Conservation (phyloP, 192 early-diverging fungal genomes). For the Powellomyces hirtus region DNA sequence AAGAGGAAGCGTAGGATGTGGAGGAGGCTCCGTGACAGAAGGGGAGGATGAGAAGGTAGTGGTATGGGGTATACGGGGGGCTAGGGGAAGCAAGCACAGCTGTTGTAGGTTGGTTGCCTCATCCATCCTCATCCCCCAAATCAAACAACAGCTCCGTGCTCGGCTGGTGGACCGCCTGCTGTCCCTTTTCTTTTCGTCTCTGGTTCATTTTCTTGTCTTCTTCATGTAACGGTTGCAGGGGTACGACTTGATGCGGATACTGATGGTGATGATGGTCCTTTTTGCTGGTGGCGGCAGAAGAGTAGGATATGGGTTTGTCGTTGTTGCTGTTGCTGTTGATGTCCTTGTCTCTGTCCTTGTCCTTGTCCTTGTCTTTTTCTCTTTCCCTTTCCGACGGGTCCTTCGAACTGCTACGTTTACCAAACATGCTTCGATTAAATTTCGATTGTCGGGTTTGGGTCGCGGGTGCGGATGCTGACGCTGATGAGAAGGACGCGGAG, state of each 20-base stretch:
- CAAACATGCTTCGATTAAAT: background rate
- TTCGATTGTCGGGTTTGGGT: background rate
- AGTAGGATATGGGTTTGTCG: background rate
- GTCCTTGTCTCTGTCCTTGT: background rate
- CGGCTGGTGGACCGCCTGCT: too few relatives aligned
- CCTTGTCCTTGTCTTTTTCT: conserved; percentile 2
- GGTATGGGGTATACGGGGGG: too few relatives aligned
- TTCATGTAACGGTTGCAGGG: background rate
- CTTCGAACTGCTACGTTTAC: too few relatives aligned
- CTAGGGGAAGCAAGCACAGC: too few relatives aligned
- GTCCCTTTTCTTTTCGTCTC: background rate
- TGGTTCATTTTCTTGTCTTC: conserved; percentile 1
- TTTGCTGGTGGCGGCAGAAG: too few relatives aligned
- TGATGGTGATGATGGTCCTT: too few relatives aligned
- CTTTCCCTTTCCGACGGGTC: background rate
- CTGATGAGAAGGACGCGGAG: background rate
- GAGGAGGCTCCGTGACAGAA: too few relatives aligned
- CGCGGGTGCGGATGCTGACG: background rate
- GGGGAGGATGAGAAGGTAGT: too few relatives aligned
- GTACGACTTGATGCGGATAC: background rate
- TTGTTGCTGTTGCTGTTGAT: too few relatives aligned
- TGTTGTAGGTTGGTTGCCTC: too few relatives aligned
- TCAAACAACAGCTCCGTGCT: conserved; percentile 14
- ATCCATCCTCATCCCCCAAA: background rate
- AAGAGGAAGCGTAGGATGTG: too few relatives aligned